phyloP scores from a whole-genome alignment of 805 yeast genomes.

The Candida morakotiae region DNA sequence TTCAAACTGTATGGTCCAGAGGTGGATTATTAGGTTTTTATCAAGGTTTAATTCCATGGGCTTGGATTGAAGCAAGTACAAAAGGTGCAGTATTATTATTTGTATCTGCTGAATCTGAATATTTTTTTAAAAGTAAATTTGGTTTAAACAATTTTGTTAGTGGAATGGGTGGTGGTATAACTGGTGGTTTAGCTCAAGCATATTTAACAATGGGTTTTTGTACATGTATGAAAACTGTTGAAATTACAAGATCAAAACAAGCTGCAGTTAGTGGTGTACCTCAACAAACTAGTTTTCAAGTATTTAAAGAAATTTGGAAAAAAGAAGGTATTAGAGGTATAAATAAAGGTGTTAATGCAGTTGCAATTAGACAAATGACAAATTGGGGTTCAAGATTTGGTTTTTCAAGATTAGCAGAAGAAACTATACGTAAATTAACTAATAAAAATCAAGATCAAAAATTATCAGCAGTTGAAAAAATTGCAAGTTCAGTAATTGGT shows the following conservation, averaged over 20 bases:
- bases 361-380: slow-evolving; percentile 97
- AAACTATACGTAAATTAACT: slow-evolving; percentile 59
- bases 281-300: slow-evolving; percentile 73
- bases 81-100: slow-evolving; percentile 95
- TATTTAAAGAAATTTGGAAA: slow-evolving; percentile 76
- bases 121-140: slow-evolving; percentile 50
- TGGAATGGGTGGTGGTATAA: slow-evolving; percentile 94
- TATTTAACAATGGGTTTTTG: slow-evolving; percentile 97
- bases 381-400: slow-evolving; percentile 99
- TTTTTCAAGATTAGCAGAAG: slow-evolving; percentile 86
- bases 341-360: slow-evolving; percentile 97
- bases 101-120: slow-evolving; percentile 90
- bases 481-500: slow-evolving; percentile 83
- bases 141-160: slow-evolving; percentile 69
- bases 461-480: slow-evolving; percentile 74
- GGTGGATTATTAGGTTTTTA: slow-evolving; percentile 92
- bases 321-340: slow-evolving; percentile 92
- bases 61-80: slow-evolving; percentile 99
- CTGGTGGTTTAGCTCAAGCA: slow-evolving; percentile 96
- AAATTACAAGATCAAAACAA: slow-evolving; percentile 87
- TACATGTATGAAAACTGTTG: slow-evolving; percentile 98
- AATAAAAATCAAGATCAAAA: slow-evolving; percentile 57
- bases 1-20: slow-evolving; percentile 79
- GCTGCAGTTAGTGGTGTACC: slow-evolving; percentile 56
- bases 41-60: slow-evolving; percentile 99